These are phyloP conservation scores for Pseudomassariella vexata DNA, from an alignment of 2,329 filamentous ascomycete species.

Conservation along the genomic window DNA sequence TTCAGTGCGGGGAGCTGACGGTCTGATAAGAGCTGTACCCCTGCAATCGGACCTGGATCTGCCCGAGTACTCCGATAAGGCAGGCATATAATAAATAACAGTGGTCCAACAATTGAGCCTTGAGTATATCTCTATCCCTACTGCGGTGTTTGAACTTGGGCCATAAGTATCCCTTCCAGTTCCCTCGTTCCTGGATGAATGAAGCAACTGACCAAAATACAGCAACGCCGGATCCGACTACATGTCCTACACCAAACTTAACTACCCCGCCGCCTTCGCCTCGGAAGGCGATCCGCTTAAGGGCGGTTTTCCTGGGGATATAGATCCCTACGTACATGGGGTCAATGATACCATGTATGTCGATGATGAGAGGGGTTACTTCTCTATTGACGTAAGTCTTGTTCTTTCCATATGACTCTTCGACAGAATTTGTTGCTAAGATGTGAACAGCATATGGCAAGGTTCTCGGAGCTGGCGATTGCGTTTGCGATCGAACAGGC, in stretches of 20 bases:
- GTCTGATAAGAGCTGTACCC: no score
- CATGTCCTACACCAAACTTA: conserved; percentile 32
- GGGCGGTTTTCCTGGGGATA: conserved; percentile 24
- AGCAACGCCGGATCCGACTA: conserved; percentile 33
- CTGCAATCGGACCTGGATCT: no score
- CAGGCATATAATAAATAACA: no score
- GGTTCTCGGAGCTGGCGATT: conserved; percentile 33
- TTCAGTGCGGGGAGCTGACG: no score
- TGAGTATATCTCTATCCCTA: conserved; percentile 31
- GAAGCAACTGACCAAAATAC: neutral
- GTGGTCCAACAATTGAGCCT: no score
- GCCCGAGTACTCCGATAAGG: no score
- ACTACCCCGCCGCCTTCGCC: conserved; percentile 32
- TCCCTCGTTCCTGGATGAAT: neutral
- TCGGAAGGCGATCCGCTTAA: conserved; percentile 28
- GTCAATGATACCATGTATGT: conserved; percentile 30
- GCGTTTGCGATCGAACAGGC: conserved; percentile 33
- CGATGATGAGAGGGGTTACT: conserved; percentile 29
- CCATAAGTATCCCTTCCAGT: conserved; percentile 13
- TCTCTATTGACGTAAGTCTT: conserved; percentile 29
- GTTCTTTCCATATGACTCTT: no score
- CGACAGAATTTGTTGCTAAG: conserved; percentile 9
- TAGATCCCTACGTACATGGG: conserved; percentile 32
- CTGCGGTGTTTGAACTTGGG: conserved; percentile 25
- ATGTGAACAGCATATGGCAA: conserved; percentile 28